These are phyloP conservation scores for Capillidium rhysosporum DNA, from an alignment of 371 early-diverging fungal species.

Conservation along the genomic window DNA sequence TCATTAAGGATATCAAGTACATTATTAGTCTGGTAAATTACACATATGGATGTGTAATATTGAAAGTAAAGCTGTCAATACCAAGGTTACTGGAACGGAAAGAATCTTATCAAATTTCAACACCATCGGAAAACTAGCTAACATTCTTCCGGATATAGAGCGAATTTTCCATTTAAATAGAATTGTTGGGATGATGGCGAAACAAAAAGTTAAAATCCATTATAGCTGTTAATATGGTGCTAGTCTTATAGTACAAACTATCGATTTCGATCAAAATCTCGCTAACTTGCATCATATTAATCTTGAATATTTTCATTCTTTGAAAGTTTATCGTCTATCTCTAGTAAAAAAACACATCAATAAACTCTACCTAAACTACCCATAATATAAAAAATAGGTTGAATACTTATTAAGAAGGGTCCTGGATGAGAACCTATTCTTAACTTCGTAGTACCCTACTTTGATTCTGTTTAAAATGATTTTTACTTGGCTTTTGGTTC, in stretches of 20 bases:
- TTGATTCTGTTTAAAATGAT: constrained; percentile 12
- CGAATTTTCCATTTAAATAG: constrained; percentile 41
- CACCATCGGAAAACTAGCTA: constrained; percentile 24
- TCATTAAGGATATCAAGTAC: neutral
- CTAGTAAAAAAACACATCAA: neutral
- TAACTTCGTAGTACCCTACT: constrained; percentile 39
- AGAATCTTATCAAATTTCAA: constrained; percentile 64
- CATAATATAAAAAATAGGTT: no score
- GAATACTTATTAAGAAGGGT: constrained; percentile 16
- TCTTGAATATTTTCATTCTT: neutral
- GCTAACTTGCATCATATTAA: constrained; percentile 1
- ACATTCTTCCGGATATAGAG: constrained; percentile 44
- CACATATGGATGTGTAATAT: neutral
- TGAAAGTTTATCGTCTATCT: neutral
- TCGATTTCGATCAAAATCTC: neutral
- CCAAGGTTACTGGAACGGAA: constrained; percentile 41
- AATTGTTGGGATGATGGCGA: constrained; percentile 35
- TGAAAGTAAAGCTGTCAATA: constrained; percentile 1
- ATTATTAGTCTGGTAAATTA: neutral
- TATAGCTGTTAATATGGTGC: constrained; percentile 26
- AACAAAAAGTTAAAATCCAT: constrained; percentile 46
- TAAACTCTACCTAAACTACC: neutral
- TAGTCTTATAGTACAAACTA: constrained; percentile 13
- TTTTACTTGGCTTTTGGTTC: constrained; percentile 10
- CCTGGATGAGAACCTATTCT: constrained; percentile 31